Base-by-base conservation (phyloP, 2,329 filamentous ascomycete species). In the Fusarium burgessii region DNA sequence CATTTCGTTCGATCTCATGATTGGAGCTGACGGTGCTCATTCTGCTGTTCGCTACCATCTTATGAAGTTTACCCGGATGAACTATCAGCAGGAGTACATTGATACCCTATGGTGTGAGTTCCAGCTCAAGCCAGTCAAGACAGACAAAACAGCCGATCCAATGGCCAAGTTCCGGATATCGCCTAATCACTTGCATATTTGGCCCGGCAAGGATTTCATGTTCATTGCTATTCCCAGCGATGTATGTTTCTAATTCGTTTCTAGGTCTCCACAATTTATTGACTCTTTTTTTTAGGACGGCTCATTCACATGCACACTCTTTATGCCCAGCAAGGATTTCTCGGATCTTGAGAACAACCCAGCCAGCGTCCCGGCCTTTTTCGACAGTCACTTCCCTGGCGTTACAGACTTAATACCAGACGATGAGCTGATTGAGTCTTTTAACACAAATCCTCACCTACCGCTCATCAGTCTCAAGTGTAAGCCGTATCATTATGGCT, bases 51-150 rank as follows among this genome's bases (percentile, higher is more conserved):
- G 96, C 55, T 97, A 94, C 78, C 94, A 98, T 78, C 84, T 99
- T 82, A 99, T 99, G 95, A 98, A 98, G 82, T 98, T 89, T 76
- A 89, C 92, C 2, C 90, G 92, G 14, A 93, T 98, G 89, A 90
- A 96, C 81, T 99, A 97, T 78, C 87, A 92, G 74, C 96, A 99
- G 79, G 90, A 94, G 76, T 99, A 99, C 80, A 96, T 99, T 78
- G 95, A 98, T 80, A 96, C 95, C 0, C 83, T 98, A 8, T 99
- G 96, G 96, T 98, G 95, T 80, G 96, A 99, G 78, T 98, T 99
- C 78, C 90, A 90, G 52, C 94, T 99, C 67, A 84, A 88, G 23
- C 86, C 93, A 2, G 80, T 80, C 33, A 68, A 80, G 4, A 74
- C 75, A 1, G 57, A 72, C 11, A 47, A 69, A 15, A 68, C 70